phyloP scores from a whole-genome alignment of 2,329 filamentous ascomycete species.

The Pseudogymnoascus sp. region DNA sequence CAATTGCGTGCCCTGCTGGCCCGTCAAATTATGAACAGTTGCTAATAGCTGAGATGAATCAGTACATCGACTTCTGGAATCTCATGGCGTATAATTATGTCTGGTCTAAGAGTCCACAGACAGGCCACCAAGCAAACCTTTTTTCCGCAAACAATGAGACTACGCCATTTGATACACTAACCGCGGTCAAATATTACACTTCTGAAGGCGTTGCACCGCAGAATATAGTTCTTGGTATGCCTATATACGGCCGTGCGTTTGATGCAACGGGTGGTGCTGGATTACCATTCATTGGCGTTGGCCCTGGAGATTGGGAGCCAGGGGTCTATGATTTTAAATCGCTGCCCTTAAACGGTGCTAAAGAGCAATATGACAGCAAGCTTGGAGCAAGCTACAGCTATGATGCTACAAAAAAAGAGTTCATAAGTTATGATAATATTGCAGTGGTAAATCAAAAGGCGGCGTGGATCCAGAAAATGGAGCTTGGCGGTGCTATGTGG shows the following conservation, averaged over 20 bases:
- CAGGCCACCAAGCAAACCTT: slow-evolving; percentile 58
- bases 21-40: slow-evolving; percentile 39
- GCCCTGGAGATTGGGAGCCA: slow-evolving; percentile 61
- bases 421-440: slow-evolving; percentile 65
- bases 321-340: slow-evolving; percentile 74
- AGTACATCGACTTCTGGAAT: slow-evolving; percentile 45
- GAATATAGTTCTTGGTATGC: slow-evolving; percentile 71
- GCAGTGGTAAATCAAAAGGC: slow-evolving; percentile 53
- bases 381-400: slow-evolving; percentile 62
- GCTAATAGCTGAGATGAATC: slow-evolving; percentile 37
- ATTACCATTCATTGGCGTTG: slow-evolving; percentile 50
- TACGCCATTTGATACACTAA: slow-evolving; percentile 61
- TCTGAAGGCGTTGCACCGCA: slow-evolving; percentile 47
- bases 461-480: slow-evolving; percentile 47
- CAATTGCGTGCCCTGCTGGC: slow-evolving; percentile 42
- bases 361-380: slow-evolving; percentile 46
- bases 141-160: slow-evolving; percentile 43
- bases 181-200: slow-evolving; percentile 56
- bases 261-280: slow-evolving; percentile 55
- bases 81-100: slow-evolving; percentile 66
- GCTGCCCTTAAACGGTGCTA: slow-evolving; percentile 52
- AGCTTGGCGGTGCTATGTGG: slow-evolving; percentile 71
- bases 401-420: slow-evolving; percentile 45
- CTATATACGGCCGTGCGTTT: slow-evolving; percentile 69
- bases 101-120: slow-evolving; percentile 32